Base-by-base conservation (phyloP, 2,329 filamentous ascomycete genomes). In the Trichoderma cornu-damae region DNA sequence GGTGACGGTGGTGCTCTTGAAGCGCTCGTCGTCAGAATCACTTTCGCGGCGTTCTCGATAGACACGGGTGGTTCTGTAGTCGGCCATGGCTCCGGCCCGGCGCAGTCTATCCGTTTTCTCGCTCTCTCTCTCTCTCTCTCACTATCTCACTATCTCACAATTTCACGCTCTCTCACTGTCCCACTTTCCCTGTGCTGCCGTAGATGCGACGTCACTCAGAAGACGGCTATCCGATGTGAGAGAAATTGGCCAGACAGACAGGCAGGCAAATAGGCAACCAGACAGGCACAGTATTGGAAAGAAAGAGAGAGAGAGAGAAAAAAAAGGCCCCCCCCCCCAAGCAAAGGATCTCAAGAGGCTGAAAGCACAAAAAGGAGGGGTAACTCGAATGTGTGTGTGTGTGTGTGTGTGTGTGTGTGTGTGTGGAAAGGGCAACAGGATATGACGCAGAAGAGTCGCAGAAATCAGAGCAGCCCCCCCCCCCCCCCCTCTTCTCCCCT, bases 1-100 rank as follows among this genome's bases (percentile, higher is more conserved):
- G 60, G 75, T 77, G 54, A 81, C 73, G n/a, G 76, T 79, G 4
- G 77, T 75, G 59, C 69, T 72, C 64, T 71, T 72, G 68, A 75
- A 76, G 40, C 70, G 69, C 49, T 79, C 77, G 55, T 79, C 78
- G 60, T 77, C 75, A 12, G 69, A 73, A 46, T 67, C 68, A 60
- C 61, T 65, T 50, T 71, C 69, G 51, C 60, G 62, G 51, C 64
- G 63, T 40, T 68, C 68, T 53, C 72, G 70, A 61, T 71, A 72
- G 60, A 66, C 65, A 60, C 70, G 68, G 60, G 69, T 63, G 58
- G 70, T 66, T 61, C 61, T 62, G 54, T 68, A 66, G 66, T 72
- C 70, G 65, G 68, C 68, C 70, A 72, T 72, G 62, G 63, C 64
- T 64, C 47, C 40, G 35, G 44, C 32, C 38, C 26, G 18, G 30